Conservation (phyloP, 129 eudicot genomes). For the Cynara cardunculus region DNA sequence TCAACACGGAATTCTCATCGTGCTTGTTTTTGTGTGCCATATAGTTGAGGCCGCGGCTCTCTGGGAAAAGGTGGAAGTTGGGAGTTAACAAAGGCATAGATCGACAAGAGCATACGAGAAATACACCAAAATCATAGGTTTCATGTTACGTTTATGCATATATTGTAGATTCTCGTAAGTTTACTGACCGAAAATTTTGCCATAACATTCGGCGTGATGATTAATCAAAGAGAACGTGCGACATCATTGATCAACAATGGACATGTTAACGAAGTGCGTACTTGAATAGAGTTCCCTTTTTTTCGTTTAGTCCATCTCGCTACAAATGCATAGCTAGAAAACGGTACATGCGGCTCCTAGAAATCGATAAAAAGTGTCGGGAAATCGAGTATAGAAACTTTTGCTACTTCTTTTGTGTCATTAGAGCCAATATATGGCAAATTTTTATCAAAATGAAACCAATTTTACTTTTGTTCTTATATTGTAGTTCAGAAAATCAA, state of each 20-base stretch:
- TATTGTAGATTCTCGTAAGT: constrained; percentile 20
- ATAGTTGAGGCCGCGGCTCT: constrained; percentile 72
- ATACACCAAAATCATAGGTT: constrained; percentile 22
- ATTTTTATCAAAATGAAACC: too few species aligned
- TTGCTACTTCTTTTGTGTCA: neutral
- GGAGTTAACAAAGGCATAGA: constrained; percentile 22
- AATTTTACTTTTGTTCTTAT: too few species aligned
- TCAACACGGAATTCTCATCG: neutral
- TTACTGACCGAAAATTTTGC: constrained; percentile 18
- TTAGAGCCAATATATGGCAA: neutral
- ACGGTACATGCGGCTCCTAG: neutral
- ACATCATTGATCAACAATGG: neutral
- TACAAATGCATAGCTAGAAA: neutral
- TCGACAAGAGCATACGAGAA: constrained; percentile 24
- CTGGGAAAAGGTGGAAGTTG: constrained; percentile 56
- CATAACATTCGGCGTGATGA: constrained; percentile 6
- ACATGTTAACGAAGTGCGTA: neutral
- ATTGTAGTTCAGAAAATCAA: too few species aligned
- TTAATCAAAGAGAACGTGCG: constrained; percentile 4
- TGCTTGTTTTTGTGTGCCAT: neutral
- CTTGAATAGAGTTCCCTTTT: neutral
- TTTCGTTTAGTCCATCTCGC: neutral
- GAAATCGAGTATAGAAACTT: neutral
- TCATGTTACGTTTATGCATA: constrained; percentile 22
- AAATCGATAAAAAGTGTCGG: neutral